Evolutionary conservation across 805 yeast species (phyloP), one percentile per base, ranked within the genome.

Genomic region (Hanseniaspora osmophila): DNA sequence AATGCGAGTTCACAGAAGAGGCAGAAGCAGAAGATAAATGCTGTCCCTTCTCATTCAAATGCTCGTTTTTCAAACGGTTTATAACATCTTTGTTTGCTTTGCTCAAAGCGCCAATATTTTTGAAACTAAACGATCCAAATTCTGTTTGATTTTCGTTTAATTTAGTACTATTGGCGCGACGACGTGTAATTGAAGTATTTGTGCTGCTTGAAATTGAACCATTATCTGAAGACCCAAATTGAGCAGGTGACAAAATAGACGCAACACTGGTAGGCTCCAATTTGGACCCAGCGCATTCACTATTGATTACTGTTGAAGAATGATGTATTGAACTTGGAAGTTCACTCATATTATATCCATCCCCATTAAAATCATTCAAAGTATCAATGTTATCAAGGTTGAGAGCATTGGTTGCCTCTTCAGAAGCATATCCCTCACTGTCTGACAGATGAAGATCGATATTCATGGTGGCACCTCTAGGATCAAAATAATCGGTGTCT

Each of bases 71-170:
- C 57, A 92, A 72, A 50, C 95, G 68, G 55, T 84, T 84, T 51
- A 92, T 86, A 12, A 84, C 88, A 63, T 88, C 96, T 57, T 85
- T 86, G 58, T 92, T 92, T 9, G 95, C 96, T 54, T 83, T 84
- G 54, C 92, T 97, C 46, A 94, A 70, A 6, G 92, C 92, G 4
- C 90, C 80, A 50, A 92, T 65, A 59, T 92, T 92, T 52, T 96
- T 71, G 64, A 84, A 92, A 48, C 84, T 80, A 62, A 92, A 92
- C 3, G 92, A 80, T 0, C 99, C 99, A 71, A 92, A 92, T 55
- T 90, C 90, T 7, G 75, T 67, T 7, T 70, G 66, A 19, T 81
- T 72, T 47, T 82, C 90, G 44, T 80, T 81, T 49, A 85, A 61
- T 52, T 84, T 73, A 50, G 84, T 75, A 2, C 85, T 68, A 47